These are phyloP conservation scores for Colletotrichum eremochloae DNA, from an alignment of 2,329 filamentous ascomycete genomes.

Conservation along the genomic window DNA sequence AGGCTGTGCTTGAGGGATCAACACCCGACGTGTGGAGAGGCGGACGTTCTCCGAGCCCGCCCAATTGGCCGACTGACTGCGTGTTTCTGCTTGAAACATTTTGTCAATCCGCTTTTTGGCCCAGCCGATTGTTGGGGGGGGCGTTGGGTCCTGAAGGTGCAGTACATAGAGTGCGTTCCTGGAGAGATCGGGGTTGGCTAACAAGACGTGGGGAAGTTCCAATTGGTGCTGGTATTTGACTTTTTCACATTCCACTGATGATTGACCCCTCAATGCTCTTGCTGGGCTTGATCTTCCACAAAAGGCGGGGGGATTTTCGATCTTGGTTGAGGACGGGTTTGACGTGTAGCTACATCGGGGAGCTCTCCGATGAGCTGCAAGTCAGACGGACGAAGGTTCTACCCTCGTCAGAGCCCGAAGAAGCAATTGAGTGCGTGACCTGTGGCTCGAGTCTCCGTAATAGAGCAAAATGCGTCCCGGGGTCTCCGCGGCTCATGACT, in stretches of 20 bases:
- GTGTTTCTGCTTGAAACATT: slow-evolving; percentile 5
- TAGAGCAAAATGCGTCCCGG: slow-evolving; percentile 14
- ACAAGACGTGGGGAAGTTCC: too few relatives aligned
- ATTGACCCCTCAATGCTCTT: background rate
- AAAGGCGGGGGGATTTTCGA: slow-evolving; percentile 14
- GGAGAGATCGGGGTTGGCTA: background rate
- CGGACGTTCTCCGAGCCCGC: background rate
- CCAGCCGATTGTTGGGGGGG: background rate
- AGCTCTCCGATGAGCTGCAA: background rate
- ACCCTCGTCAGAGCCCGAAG: background rate
- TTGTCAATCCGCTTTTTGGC: background rate
- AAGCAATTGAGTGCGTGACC: slow-evolving; percentile 14
- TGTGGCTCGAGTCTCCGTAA: slow-evolving; percentile 6
- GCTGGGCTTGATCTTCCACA: background rate
- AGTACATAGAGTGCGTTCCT: background rate
- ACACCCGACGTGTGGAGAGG: slow-evolving; percentile 23
- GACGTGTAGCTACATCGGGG: slow-evolving; percentile 12
- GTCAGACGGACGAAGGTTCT: slow-evolving; percentile 6
- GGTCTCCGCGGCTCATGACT: slow-evolving; percentile 34
- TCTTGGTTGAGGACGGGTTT: slow-evolving; percentile 3
- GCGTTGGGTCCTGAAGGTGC: background rate
- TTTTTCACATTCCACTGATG: background rate
- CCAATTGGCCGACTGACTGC: background rate
- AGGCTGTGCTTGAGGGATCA: slow-evolving; percentile 37
- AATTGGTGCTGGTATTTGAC: background rate